phyloP scores from a whole-genome alignment of 2,329 filamentous ascomycete species.

The Pseudogymnoascus sp. region DNA sequence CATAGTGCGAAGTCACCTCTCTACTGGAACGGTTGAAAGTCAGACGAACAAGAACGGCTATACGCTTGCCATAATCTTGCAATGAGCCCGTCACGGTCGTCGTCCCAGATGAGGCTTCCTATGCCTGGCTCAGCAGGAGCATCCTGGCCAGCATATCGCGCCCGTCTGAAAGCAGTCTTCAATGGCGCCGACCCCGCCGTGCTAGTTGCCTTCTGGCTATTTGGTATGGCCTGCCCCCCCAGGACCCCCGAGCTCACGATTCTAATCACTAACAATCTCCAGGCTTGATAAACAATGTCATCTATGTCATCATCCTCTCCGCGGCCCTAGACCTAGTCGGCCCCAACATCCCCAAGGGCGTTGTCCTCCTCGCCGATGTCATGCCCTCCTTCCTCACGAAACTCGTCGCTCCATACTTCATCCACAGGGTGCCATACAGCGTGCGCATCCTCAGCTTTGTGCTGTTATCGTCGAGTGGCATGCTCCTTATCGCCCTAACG shows the following conservation, averaged over 20 bases:
- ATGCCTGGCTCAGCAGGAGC: slow-evolving; percentile 53
- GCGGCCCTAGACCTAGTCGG: slow-evolving; percentile 94
- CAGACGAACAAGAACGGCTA: not conserved
- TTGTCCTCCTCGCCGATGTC: slow-evolving; percentile 89
- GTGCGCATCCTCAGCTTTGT: slow-evolving; percentile 69
- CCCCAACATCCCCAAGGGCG: slow-evolving; percentile 74
- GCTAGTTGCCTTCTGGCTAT: slow-evolving; percentile 81
- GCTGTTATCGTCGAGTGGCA: slow-evolving; percentile 68
- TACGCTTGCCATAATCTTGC: not conserved
- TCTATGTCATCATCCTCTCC: slow-evolving; percentile 94
- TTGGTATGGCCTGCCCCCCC: slow-evolving; percentile 54
- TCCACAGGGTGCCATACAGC: slow-evolving; percentile 76
- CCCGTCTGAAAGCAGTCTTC: slow-evolving; percentile 57
- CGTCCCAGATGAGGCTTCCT: slow-evolving; percentile 37
- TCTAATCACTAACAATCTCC: not conserved
- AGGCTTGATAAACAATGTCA: slow-evolving; percentile 94
- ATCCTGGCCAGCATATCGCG: slow-evolving; percentile 67
- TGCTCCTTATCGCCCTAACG: slow-evolving; percentile 81
- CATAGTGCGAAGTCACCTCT: not conserved
- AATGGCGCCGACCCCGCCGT: slow-evolving; percentile 64
- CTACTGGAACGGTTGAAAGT: slow-evolving; percentile 1
- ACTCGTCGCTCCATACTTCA: slow-evolving; percentile 85
- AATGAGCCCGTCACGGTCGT: not conserved
- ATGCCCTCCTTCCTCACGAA: slow-evolving; percentile 85
- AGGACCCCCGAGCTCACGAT: not conserved